Base-by-base conservation (phyloP, 345 rosid species). In the Clarkia xantiana region DNA sequence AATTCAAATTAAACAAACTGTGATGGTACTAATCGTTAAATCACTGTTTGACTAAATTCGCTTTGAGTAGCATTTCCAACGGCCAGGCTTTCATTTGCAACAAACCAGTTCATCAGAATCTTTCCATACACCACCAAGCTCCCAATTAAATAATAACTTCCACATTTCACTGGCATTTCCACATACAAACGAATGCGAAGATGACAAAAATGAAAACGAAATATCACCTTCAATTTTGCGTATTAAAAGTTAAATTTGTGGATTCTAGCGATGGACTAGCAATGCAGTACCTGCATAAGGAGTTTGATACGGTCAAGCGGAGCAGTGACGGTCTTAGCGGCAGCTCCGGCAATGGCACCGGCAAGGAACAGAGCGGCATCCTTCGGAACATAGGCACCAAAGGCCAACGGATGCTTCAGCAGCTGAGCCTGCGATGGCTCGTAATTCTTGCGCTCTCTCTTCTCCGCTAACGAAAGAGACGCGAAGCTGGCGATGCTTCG, bases 261-360 rank as follows among this genome's bases (percentile, higher is more conserved):
- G 34, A 42, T 15, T 40, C 12, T 19, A 25, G 13, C 14, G 20
- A 10, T 3, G 29, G 52, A 12, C 43, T 16, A 10, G 17, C 9
- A 48, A 5, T 6, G 40, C 22, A 47, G 15, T 41, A 90, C 98
- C 94, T 84, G 95, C 94, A 91, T 82, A 62, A 91, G 95, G 53
- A 91, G 79, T 78, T 91, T 91, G 51, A 86, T 59, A 42, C 94
- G 98, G 73, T 91, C 98, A 44, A 91, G 96, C 2, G 96, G 96
- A 53, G 98, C 96, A 2, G 95, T 84, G 52, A 78, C 82, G 16
- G 90, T 72, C 71, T 91, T 91, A 1, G 96, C 96, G 13, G 89
- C 90, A 49, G 94, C 95, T 45, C 98, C 96, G 15, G 96, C 79
- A 44, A 82, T 42, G 41, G 98, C 98, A 13, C 90, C 98, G 49